Conservation (phyloP, 225 moss, liverwort and hornwort species). For the Polytrichum commune region DNA sequence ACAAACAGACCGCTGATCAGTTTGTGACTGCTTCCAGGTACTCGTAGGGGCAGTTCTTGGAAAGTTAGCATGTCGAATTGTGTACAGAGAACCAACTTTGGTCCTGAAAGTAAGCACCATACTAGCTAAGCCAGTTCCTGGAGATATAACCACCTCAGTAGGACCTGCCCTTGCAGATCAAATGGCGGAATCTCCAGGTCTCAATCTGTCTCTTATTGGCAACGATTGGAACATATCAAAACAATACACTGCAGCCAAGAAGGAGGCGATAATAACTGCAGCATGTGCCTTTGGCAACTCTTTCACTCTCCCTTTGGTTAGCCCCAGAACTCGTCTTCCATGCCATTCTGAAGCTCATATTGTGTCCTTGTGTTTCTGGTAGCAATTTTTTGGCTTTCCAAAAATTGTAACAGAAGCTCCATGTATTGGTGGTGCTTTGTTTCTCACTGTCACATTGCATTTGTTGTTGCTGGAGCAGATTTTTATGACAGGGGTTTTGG, state of each 20-base stretch:
- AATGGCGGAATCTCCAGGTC: conserved; percentile 12
- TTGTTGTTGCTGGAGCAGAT: conserved; percentile 39
- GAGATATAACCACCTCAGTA: conserved; percentile 13
- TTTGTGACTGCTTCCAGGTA: conserved; percentile 37
- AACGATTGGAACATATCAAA: conserved; percentile 12
- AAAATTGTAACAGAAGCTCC: no score
- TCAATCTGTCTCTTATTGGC: conserved; percentile 1
- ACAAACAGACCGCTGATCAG: conserved; percentile 1
- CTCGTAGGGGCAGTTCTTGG: conserved; percentile 65
- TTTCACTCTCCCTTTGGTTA: conserved; percentile 84
- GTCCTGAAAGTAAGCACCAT: conserved; percentile 9
- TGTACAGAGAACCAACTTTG: conserved; percentile 28
- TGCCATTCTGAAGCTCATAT: not conserved
- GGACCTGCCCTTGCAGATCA: conserved; percentile 16
- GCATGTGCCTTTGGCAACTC: conserved; percentile 93
- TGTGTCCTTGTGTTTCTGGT: no score
- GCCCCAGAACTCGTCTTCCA: not conserved
- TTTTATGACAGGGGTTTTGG: conserved; percentile 73
- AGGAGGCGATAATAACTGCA: conserved; percentile 48
- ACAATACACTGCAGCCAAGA: conserved; percentile 32
- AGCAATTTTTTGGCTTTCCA: no score
- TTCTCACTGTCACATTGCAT: no score
- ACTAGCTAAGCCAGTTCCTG: conserved; percentile 18
- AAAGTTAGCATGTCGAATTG: conserved; percentile 51
- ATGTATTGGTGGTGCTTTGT: no score